Evolutionary conservation across 2,329 filamentous ascomycete genomes (phyloP), one percentile per base, ranked within the genome.

Genomic region (Bipolaris sorokiniana): DNA sequence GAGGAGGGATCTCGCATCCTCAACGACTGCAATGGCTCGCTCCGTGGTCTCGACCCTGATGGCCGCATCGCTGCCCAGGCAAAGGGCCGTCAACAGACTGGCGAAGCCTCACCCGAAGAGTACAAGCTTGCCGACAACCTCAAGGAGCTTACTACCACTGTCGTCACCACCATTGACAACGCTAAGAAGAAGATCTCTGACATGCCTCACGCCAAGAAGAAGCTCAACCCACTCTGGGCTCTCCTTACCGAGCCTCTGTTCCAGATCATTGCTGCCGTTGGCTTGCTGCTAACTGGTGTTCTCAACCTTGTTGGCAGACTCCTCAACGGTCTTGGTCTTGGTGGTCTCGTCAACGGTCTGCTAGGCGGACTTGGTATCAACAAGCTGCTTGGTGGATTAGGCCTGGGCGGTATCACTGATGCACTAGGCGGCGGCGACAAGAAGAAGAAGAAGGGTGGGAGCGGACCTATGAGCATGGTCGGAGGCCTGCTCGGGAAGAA

Each of bases 181-280:
- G 90, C 90, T 23, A 95, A 93, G 86, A 90, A 89, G 81, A 90
- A 91, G 82, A 90, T 97, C 59, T 87, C 90, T 71, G 90, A 91
- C 72, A 95, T 97, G 90, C 92, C 93, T 5, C 90, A 96, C 66
- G 93, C 92, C 41, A 96, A 97, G 88, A 94, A 96, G 84, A 88
- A 94, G 81, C 84, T 97, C 59, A 97, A 94, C 80, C 92, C 93
- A 10, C 86, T 97, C 28, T 96, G 92, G 92, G 87, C 82, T 28
- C 82, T 97, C 47, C 81, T 95, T 64, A 87, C 87, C 34, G 91
- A 97, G 82, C 93, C 93, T 10, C 81, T 97, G 20, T 91, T 92
- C 84, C 93, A 97, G 83, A 97, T 97, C 73, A 84, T 97, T 47
- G 91, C 92, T 7, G 92, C 91, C 10, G 92, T 97, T 44, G 93